A percentile compares a stretch with the other conserved stretches of the same genome.
These are phyloP conservation scores for Dinochytrium kinnereticum DNA, from an alignment of 371 early-diverging fungal genomes.

Conservation along the genomic window DNA sequence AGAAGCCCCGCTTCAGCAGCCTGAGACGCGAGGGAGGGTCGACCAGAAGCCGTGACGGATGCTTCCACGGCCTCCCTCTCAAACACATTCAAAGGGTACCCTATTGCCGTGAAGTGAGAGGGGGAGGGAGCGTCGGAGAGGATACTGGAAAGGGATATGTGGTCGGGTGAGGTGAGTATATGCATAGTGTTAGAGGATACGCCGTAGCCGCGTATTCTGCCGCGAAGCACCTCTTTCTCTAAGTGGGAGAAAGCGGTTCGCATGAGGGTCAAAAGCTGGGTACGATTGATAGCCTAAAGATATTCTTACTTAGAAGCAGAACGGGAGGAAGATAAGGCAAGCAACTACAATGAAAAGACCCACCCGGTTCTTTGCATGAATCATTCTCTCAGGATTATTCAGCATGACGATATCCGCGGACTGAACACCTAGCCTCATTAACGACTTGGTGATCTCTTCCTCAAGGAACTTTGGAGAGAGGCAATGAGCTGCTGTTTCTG, in stretches of 20 bases:
- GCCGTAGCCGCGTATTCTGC: constrained; percentile 73
- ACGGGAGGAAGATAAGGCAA: not conserved
- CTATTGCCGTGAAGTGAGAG: constrained; percentile 62
- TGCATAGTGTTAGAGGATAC: constrained; percentile 74
- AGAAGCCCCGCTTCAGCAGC: constrained; percentile 60
- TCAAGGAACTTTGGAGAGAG: constrained; percentile 69
- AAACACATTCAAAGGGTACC: constrained; percentile 79
- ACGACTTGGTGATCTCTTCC: constrained; percentile 60
- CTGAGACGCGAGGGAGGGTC: not conserved
- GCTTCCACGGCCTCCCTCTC: constrained; percentile 64
- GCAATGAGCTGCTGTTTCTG: constrained; percentile 55
- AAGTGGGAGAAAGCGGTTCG: constrained; percentile 65
- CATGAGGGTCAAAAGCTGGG: constrained; percentile 1
- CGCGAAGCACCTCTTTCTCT: constrained; percentile 65
- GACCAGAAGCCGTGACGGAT: not conserved
- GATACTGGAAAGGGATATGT: constrained; percentile 59
- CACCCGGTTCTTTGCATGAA: constrained; percentile 61
- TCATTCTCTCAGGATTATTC: constrained; percentile 80
- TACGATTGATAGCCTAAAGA: not conserved
- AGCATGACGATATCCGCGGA: constrained; percentile 76
- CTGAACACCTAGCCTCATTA: constrained; percentile 64
- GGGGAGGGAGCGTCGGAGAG: constrained; percentile 14
- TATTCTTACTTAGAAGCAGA: not conserved
- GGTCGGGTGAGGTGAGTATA: constrained; percentile 59
- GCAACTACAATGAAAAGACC: constrained; percentile 4